Percentiles rank a stretch among this genome's conserved stretches.
phyloP scores from a whole-genome alignment of 352 stramenopile species.

The Phytophthora pistaciae region DNA sequence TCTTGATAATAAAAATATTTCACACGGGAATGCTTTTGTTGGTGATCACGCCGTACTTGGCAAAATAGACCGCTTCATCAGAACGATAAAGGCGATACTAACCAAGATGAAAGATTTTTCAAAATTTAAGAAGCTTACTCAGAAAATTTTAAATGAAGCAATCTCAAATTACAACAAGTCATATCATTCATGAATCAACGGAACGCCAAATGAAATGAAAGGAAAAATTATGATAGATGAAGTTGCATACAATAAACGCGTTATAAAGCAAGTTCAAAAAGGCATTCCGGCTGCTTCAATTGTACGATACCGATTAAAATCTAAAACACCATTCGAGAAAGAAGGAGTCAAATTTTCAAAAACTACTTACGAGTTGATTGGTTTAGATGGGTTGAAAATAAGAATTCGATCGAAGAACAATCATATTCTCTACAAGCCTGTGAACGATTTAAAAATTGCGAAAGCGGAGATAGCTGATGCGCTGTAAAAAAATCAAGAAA shows the following conservation, averaged over 20 bases:
- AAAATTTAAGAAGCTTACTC: slow-evolving; percentile 21
- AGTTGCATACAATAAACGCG: too few relatives aligned
- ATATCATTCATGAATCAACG: too few relatives aligned
- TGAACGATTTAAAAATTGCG: not conserved
- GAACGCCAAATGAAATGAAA: too few relatives aligned
- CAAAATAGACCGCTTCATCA: slow-evolving; percentile 40
- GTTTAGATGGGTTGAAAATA: too few relatives aligned
- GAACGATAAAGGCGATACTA: slow-evolving; percentile 29
- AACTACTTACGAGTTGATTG: too few relatives aligned
- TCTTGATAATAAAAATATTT: slow-evolving; percentile 21
- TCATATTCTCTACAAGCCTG: not conserved
- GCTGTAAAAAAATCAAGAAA: not conserved
- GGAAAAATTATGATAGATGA: too few relatives aligned
- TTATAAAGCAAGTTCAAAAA: too few relatives aligned
- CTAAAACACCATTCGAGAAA: too few relatives aligned
- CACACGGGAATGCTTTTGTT: slow-evolving; percentile 26
- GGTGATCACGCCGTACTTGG: slow-evolving; percentile 30
- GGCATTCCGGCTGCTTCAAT: too few relatives aligned
- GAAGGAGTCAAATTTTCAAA: too few relatives aligned
- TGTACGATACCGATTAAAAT: too few relatives aligned
- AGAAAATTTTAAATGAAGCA: slow-evolving; percentile 10
- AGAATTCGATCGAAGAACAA: too few relatives aligned
- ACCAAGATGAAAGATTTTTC: slow-evolving; percentile 17
- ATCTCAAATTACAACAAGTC: slow-evolving; percentile 25
- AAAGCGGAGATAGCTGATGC: not conserved